Percentiles rank a stretch among this genome's conserved stretches.
phyloP scores from a whole-genome alignment of 176 grass and related monocot species.

The Oryza punctata region DNA sequence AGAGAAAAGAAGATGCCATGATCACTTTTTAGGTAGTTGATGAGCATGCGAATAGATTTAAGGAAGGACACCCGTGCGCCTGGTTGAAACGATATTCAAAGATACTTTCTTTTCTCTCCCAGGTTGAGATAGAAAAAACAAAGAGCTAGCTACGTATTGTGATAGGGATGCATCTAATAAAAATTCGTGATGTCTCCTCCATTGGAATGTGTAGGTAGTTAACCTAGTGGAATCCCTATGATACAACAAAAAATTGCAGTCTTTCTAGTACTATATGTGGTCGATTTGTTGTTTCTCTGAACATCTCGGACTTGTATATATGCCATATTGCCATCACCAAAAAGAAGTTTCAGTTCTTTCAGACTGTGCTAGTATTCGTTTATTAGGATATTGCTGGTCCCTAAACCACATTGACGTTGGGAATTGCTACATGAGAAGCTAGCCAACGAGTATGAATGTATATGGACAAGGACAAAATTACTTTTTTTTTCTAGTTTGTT shows the following conservation, averaged over 20 bases:
- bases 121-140: neutral
- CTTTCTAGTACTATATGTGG: neutral
- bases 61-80: slow-evolving; percentile 31
- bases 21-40: slow-evolving; percentile 30
- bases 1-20: slow-evolving; percentile 39
- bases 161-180: slow-evolving; percentile 38
- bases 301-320: neutral
- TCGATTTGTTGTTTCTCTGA: slow-evolving; percentile 16
- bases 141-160: neutral
- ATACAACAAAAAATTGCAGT: neutral
- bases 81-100: neutral
- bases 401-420: neutral
- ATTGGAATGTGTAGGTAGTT: neutral
- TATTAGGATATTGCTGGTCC: slow-evolving; percentile 2
- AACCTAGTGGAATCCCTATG: neutral
- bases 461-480: neutral
- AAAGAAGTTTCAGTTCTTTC: neutral
- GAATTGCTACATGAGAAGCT: slow-evolving; percentile 21
- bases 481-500: neutral
- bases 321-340: neutral
- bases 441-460: neutral
- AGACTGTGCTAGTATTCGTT: neutral
- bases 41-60: slow-evolving; percentile 23
- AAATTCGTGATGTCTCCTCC: slow-evolving; percentile 21
- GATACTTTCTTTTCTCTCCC: slow-evolving; percentile 31